Base-by-base conservation (phyloP, 495 filamentous ascomycete species). In the Aspergillus steynii region DNA sequence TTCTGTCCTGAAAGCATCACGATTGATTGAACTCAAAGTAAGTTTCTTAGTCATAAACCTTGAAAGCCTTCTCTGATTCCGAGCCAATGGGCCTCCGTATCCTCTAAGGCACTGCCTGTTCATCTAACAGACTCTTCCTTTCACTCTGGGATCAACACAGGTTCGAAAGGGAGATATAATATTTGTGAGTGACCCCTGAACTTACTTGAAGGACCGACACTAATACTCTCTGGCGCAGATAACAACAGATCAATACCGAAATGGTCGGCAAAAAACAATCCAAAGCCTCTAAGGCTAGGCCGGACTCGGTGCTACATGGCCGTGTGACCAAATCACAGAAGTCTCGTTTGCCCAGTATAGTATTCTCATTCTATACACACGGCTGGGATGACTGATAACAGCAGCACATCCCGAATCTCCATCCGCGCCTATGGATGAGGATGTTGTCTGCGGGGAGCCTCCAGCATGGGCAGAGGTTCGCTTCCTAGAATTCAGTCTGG, bases 391-490 rank as follows among this genome's bases (percentile, higher is more conserved):
- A 1, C 37, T 42, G 37, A 42, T 42, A 10, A 0, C 1, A 14
- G 12, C 37, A 42, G 37, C 12, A 42, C 37, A 42, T 15, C 1
- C 37, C 14, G 12, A 10, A 1, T 14, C 12, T 42, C 4, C 10
- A 42, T 14, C 37, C 9, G 31, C 6, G 10, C 37, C 37, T 42
- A 0, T 42, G 10, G 37, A 42, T 26, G 14, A 29, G 12, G 28
- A 28, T 28, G 34, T 62, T 12, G 71, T 74, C 31, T 61, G 63
- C 53, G 82, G 80, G 4, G 14, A 70, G 3, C 86, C 88, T 1
- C 71, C 71, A 6, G 81, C 83, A 0, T 90, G 86, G 85, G 77
- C 88, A 31, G 72, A 88, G 45, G 79, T 83, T 57, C 55, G 65
- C 50, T 14, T 20, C 1, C 31, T 15, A 26, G 29, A 12, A 3